Evolutionary conservation across 108 stramenopile species (phyloP), one percentile per base, ranked within the genome.

Genomic region (Pseudonitzschia delicatissima): DNA sequence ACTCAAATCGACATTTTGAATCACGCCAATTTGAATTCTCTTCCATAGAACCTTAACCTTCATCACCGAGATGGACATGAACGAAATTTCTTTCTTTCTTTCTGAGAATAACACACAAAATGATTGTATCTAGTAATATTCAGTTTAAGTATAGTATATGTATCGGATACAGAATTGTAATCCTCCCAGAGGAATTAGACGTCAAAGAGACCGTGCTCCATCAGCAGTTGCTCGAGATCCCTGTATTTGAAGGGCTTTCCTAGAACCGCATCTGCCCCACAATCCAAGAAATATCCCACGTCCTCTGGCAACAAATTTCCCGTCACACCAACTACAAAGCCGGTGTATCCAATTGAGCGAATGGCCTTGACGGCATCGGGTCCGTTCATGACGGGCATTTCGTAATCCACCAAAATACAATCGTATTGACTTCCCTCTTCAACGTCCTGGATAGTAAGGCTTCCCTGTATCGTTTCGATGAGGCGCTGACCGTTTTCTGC

Each of bases 301-400:
- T 79, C 78, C 23, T 79, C 78, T 31, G 39, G 36, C 26, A 79
- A 47, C 8, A 70, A 29, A 28, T 79, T 79, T 20, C 78, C 78
- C 0, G 78, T 74, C 18, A 79, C 53, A 6, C 78, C 78, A 34
- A 79, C 45, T 55, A 79, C 70, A 1, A 58, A 57, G 6, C 37
- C 48, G 27, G 69, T 62, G 27, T 26, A 45, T 11, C 67, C 69
- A 57, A 79, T 26, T 5, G 39, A 29, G 9, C 73, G 62, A 3
- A 78, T 73, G 32, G 34, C 18, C 17, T 44, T 42, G 31, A 67
- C 45, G 32, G 77, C 77, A 36, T 15, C 58, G 11, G 77, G 77
- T 15, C 77, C 77, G 57, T 78, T 68, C 67, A 73, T 57, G 12
- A 68, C 50, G 0, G 77, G 77, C 77, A 78, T 78, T 48, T 79